Evolutionary conservation across 129 eudicot genomes (phyloP).

Genomic region (Glebionis coronaria): DNA sequence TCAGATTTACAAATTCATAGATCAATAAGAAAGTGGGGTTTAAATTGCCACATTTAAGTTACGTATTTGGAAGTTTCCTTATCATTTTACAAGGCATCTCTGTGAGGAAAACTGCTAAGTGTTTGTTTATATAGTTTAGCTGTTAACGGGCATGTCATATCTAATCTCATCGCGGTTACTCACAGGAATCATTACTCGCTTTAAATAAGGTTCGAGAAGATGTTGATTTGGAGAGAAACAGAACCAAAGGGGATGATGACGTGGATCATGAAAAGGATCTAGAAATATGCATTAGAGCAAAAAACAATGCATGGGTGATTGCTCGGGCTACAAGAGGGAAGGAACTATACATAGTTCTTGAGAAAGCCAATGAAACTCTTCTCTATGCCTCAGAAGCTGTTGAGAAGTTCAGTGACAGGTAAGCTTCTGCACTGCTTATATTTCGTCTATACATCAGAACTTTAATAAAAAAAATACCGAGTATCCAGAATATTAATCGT

Average conservation of each 20-base stretch:
- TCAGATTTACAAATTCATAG: too few species aligned
- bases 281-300: constrained; percentile 80
- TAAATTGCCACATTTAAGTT: too few species aligned
- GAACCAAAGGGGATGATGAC: constrained; percentile 57
- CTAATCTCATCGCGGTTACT: neutral
- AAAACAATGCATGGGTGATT: constrained; percentile 93
- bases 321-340: constrained; percentile 76
- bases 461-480: too few species aligned
- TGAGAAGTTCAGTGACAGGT: constrained; percentile 94
- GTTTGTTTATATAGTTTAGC: too few species aligned
- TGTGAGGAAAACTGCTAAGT: too few species aligned
- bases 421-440: neutral
- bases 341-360: constrained; percentile 91
- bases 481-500: too few species aligned
- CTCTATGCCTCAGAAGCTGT: constrained; percentile 95
- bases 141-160: too few species aligned
- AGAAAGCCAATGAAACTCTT: constrained; percentile 91
- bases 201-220: constrained; percentile 78
- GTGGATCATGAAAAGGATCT: constrained; percentile 57
- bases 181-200: constrained; percentile 77
- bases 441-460: too few species aligned
- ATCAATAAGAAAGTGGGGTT: too few species aligned
- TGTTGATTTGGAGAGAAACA: constrained; percentile 71
- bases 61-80: too few species aligned
- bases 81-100: too few species aligned